phyloP scores from a whole-genome alignment of 768 basidiomycete genomes.

The Mrakia hoshinonis region DNA sequence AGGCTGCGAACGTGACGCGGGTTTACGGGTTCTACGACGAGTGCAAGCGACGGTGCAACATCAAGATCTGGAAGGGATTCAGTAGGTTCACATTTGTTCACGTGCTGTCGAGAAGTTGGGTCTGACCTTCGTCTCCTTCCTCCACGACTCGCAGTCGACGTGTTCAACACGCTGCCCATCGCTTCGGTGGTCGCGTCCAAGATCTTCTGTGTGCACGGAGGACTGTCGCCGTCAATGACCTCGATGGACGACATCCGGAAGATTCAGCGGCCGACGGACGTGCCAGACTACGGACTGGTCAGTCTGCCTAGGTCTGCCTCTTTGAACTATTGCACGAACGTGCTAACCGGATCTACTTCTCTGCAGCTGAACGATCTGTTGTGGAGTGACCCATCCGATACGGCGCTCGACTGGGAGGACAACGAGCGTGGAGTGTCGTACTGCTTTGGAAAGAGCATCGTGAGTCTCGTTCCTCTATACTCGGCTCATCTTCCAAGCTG shows the following conservation, averaged over 20 bases:
- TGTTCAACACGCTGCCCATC: slow-evolving; percentile 98
- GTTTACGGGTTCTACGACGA: slow-evolving; percentile 99
- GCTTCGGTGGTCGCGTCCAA: slow-evolving; percentile 97
- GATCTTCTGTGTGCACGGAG: slow-evolving; percentile 90
- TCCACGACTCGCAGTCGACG: slow-evolving; percentile 70
- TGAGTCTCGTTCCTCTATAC: slow-evolving; percentile 2
- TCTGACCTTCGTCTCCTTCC: neutral
- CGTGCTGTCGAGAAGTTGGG: neutral
- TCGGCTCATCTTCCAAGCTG: neutral
- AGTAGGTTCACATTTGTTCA: slow-evolving; percentile 35
- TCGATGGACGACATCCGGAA: slow-evolving; percentile 96
- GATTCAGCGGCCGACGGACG: slow-evolving; percentile 94
- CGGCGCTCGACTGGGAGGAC: slow-evolving; percentile 97
- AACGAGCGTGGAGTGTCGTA: slow-evolving; percentile 98
- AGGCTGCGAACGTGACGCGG: slow-evolving; percentile 98
- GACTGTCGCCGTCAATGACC: slow-evolving; percentile 56
- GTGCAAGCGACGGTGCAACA: slow-evolving; percentile 97
- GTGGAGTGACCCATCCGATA: slow-evolving; percentile 98
- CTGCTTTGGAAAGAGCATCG: slow-evolving; percentile 91
- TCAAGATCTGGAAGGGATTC: slow-evolving; percentile 99
- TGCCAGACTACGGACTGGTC: slow-evolving; percentile 85
- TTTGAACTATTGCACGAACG: neutral
- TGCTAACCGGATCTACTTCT: neutral
- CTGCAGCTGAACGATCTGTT: slow-evolving; percentile 73
- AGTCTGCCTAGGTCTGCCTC: neutral